These are phyloP conservation scores for Nematodospora valgi DNA, from an alignment of 805 yeast species.

Conservation along the genomic window DNA sequence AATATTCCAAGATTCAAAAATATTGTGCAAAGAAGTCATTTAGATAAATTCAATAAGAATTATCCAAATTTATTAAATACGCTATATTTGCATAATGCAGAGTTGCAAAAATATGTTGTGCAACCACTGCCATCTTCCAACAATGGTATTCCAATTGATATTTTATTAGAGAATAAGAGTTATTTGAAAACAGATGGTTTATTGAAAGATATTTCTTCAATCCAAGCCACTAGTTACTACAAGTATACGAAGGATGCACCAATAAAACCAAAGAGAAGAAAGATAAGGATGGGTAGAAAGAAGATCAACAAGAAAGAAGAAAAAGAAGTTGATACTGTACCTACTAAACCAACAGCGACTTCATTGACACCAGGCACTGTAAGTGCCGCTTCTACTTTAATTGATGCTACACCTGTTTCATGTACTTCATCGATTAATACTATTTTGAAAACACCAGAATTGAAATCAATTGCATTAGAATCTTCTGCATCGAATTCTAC, in stretches of 20 bases:
- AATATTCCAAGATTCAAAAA: slow-evolving; percentile 56
- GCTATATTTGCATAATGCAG: slow-evolving; percentile 25
- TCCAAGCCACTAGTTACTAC: slow-evolving; percentile 43
- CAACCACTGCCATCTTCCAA: slow-evolving; percentile 11
- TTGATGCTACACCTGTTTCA: not conserved
- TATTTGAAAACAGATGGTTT: slow-evolving; percentile 33
- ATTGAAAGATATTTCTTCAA: slow-evolving; percentile 39
- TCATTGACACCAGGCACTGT: not conserved
- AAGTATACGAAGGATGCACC: slow-evolving; percentile 21
- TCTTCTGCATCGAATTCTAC: not conserved
- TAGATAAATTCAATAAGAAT: slow-evolving; percentile 35
- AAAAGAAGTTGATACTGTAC: not conserved
- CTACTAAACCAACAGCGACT: not conserved
- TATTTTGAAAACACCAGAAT: not conserved
- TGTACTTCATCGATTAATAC: slow-evolving; percentile 3
- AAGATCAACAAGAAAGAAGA: slow-evolving; percentile 4
- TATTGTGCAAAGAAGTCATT: slow-evolving; percentile 55
- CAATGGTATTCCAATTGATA: slow-evolving; percentile 40
- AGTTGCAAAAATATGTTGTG: slow-evolving; percentile 5
- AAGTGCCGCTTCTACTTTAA: not conserved
- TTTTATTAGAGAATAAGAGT: slow-evolving; percentile 25
- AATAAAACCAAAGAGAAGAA: slow-evolving; percentile 42
- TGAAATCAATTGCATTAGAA: not conserved
- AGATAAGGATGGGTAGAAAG: slow-evolving; percentile 28
- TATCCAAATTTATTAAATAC: slow-evolving; percentile 36